A percentile compares a stretch with the other conserved stretches of the same genome.
Evolutionary conservation across 345 rosid genomes (phyloP).

Genomic region (Eucalyptus cloeziana): DNA sequence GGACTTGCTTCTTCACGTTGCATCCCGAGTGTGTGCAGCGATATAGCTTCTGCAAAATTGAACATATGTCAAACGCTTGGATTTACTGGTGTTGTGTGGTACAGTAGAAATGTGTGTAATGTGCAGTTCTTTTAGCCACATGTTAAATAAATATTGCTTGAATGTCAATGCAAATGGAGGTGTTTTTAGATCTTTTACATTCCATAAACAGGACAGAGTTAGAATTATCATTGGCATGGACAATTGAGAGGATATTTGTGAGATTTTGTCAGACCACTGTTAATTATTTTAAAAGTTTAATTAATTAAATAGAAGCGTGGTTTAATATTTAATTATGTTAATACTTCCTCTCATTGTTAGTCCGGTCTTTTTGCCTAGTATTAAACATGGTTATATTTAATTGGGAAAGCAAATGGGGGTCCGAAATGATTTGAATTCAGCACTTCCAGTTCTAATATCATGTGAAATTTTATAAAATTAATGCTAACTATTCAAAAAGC

Average conservation of each 20-base stretch:
- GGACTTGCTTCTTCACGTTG: conserved; percentile 90
- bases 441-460: accelerated
- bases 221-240: background rate
- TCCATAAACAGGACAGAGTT: background rate
- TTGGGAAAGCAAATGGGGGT: accelerated
- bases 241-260: background rate
- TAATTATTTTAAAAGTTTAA: too few relatives aligned
- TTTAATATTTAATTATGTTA: too few relatives aligned
- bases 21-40: conserved; percentile 68
- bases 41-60: conserved; percentile 60
- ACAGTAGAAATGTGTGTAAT: background rate
- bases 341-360: too few relatives aligned
- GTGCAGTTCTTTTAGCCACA: background rate
- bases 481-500: accelerated
- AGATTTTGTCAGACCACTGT: accelerated
- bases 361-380: too few relatives aligned
- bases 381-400: too few relatives aligned
- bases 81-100: background rate
- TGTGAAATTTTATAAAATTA: too few relatives aligned
- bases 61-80: background rate
- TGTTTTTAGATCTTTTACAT: background rate
- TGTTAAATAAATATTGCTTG: background rate
- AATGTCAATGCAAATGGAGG: background rate
- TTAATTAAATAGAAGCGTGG: accelerated
- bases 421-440: accelerated